Evolutionary conservation across 2,329 filamentous ascomycete species (phyloP), one percentile per base, ranked within the genome.

Genomic region (Colletotrichum somersetense): DNA sequence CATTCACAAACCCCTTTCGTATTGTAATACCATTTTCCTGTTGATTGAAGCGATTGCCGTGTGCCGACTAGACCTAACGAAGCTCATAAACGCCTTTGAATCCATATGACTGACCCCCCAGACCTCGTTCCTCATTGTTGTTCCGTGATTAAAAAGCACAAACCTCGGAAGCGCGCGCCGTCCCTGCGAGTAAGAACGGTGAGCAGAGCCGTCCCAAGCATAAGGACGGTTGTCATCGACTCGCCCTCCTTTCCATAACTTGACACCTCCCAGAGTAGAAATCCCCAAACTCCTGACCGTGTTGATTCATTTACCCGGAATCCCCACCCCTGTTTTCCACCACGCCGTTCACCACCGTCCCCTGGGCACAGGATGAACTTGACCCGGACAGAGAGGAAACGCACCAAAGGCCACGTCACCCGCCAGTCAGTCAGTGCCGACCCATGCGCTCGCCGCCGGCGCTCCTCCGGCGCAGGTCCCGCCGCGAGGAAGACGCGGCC

Each of bases 401-500:
- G 7, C 6, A 30, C 42, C 12, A 5, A 58, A 18, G n/a, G 18
- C 8, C 10, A 10, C n/a, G 35, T 7, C 16, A 55, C 23, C 16
- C 10, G 5, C 53, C 44, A 4, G 12, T 66, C 44, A 73, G 52
- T 66, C 44, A 73, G 58, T 71, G 66, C 11, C 71, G 56, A 55
- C 40, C 62, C 35, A 62, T 67, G 50, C 75, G 62, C 33, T 77
- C 74, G 30, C 73, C 75, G 7, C 74, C 75, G n/a, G 57, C 69
- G 44, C 74, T 67, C 30, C 73, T 67, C 23, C 68, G 57, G 18
- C 62, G 56, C 10, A 48, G 55, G 23, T 73, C 71, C 33, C 67
- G 67, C n/a, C 70, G 23, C 68, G 46, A 62, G 3, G 42, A 57
- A 33, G 59, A 26, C 33, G 69, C 63, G 38, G n/a, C 62, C 62